Evolutionary conservation across 164 flowering plant species (phyloP).

Genomic region (Magnolia officinalis): DNA sequence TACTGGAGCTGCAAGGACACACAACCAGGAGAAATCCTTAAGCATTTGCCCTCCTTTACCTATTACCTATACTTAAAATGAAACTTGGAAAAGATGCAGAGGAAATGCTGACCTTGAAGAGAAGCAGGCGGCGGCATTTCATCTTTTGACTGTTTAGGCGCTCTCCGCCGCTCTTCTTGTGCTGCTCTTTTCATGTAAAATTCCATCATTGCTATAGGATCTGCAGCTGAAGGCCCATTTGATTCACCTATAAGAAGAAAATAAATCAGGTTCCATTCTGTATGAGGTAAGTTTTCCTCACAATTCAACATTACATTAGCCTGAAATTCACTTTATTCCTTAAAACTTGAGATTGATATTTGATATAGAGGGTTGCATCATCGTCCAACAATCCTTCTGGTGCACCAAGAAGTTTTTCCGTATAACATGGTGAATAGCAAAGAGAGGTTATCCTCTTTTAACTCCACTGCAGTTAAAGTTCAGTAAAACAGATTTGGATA

Average conservation of each 20-base stretch:
- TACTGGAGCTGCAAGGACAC: conserved; percentile 19
- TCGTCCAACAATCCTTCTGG: neutral
- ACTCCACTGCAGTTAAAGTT: no score
- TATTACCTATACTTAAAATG: neutral
- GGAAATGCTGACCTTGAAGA: conserved; percentile 57
- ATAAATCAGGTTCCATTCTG: neutral
- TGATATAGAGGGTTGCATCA: neutral
- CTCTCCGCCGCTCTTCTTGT: conserved; percentile 75
- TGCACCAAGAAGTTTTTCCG: no score
- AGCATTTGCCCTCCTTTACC: neutral
- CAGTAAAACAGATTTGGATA: no score
- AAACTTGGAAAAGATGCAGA: neutral
- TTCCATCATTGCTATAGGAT: conserved; percentile 98
- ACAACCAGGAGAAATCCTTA: neutral
- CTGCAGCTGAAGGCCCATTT: conserved; percentile 43
- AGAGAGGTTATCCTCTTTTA: no score
- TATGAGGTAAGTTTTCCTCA: neutral
- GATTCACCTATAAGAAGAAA: conserved; percentile 35
- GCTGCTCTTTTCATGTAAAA: conserved; percentile 94
- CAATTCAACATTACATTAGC: neutral
- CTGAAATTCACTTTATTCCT: neutral
- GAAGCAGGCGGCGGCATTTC: conserved; percentile 99
- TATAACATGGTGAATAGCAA: no score
- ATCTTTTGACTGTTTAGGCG: conserved; percentile 76
- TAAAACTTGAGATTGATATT: neutral